Conservation (phyloP, 2,329 filamentous ascomycete genomes). For the Corynespora cassiicola region DNA sequence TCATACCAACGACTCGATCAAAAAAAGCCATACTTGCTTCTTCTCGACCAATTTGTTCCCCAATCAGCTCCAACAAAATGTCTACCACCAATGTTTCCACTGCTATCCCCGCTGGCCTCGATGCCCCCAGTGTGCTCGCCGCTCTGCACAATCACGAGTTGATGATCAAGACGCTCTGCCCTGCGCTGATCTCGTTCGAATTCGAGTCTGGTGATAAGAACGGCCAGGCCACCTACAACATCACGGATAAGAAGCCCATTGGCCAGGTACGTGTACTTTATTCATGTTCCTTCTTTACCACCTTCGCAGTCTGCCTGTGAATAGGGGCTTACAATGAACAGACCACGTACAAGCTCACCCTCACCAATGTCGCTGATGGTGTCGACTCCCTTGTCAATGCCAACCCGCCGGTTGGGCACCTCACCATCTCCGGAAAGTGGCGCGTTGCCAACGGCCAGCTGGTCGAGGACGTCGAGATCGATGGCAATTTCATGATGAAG, state of each 20-base stretch:
- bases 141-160: conserved; percentile 48
- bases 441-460: conserved; percentile 38
- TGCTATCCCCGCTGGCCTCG: conserved; percentile 33
- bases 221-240: conserved; percentile 37
- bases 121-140: conserved; percentile 33
- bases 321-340: conserved; percentile 15
- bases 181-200: conserved; percentile 39
- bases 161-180: conserved; percentile 48
- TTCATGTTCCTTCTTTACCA: not conserved
- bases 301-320: not conserved
- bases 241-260: conserved; percentile 49
- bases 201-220: conserved; percentile 40
- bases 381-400: conserved; percentile 48
- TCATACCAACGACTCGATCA: no score
- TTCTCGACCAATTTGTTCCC: no score
- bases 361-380: conserved; percentile 42
- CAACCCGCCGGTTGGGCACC: conserved; percentile 45
- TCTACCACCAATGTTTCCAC: conserved; percentile 47
- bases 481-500: conserved; percentile 51
- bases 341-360: conserved; percentile 50
- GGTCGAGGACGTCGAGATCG: conserved; percentile 48
- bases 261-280: conserved; percentile 33
- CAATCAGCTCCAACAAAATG: no score
- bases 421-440: conserved; percentile 48
- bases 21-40: no score